phyloP scores from a whole-genome alignment of 129 eudicot species.

The Glebionis coronaria region DNA sequence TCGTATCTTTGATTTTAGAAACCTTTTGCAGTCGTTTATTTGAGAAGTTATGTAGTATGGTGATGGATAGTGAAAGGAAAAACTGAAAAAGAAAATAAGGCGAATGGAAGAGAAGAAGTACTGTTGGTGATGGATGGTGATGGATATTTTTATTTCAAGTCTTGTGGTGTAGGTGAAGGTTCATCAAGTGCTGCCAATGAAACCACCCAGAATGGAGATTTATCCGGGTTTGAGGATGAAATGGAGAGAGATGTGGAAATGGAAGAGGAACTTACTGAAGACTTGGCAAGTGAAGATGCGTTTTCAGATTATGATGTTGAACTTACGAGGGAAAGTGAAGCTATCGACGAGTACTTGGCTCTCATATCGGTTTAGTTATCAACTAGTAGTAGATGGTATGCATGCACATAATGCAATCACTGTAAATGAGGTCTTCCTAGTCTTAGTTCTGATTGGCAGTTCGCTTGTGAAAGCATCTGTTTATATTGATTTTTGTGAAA shows the following conservation, averaged over 20 bases:
- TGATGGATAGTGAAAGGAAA: too few species aligned
- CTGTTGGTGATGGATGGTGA: too few species aligned
- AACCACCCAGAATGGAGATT: slow-evolving; percentile 19
- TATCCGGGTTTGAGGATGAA: slow-evolving; percentile 21
- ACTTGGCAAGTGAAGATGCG: slow-evolving; percentile 57
- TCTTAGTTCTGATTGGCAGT: slow-evolving; percentile 15
- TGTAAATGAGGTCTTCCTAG: slow-evolving; percentile 12
- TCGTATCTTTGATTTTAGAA: too few species aligned
- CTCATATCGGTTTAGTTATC: slow-evolving; percentile 25
- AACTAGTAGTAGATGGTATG: not conserved
- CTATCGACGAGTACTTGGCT: slow-evolving; percentile 73
- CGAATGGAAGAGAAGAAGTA: too few species aligned
- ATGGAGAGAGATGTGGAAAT: slow-evolving; percentile 70
- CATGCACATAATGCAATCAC: slow-evolving; percentile 14
- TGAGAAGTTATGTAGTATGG: too few species aligned
- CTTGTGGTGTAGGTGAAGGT: slow-evolving; percentile 27
- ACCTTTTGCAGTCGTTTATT: too few species aligned
- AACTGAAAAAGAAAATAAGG: too few species aligned
- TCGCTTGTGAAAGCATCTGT: too few species aligned
- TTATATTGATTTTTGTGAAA: too few species aligned
- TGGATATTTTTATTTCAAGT: too few species aligned
- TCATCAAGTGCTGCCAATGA: slow-evolving; percentile 26
- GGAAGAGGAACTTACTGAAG: slow-evolving; percentile 72
- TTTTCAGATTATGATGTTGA: slow-evolving; percentile 84
- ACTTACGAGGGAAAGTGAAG: slow-evolving; percentile 83